phyloP scores from a whole-genome alignment of 139 green algal genomes.

The Coccomyxa sp. region DNA sequence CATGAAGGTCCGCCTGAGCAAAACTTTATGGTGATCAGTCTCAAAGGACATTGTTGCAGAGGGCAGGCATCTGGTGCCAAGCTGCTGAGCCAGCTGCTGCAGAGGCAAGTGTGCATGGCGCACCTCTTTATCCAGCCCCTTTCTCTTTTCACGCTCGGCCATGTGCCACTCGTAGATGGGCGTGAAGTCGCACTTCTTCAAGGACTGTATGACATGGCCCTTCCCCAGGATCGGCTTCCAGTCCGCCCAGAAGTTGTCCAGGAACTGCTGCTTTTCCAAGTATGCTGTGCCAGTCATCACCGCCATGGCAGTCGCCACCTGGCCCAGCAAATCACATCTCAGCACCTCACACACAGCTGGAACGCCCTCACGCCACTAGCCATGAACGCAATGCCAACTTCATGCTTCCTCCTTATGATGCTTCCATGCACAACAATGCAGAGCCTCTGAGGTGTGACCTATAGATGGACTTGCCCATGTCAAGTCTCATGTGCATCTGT shows the following conservation, averaged over 20 bases:
- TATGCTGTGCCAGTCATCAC: constrained; percentile 98
- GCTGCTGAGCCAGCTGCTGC: neutral
- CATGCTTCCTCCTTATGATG: too few relatives aligned
- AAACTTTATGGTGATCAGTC: too few relatives aligned
- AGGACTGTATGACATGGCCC: constrained; percentile 80
- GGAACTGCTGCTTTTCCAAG: constrained; percentile 84
- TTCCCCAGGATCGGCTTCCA: constrained; percentile 86
- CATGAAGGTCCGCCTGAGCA: neutral
- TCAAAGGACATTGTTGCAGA: neutral
- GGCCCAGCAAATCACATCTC: too few relatives aligned
- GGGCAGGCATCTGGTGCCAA: neutral
- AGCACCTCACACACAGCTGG: too few relatives aligned
- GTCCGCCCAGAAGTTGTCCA: constrained; percentile 96
- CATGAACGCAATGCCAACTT: too few relatives aligned
- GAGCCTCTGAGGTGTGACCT: too few relatives aligned
- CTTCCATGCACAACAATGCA: too few relatives aligned
- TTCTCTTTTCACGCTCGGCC: constrained; percentile 89
- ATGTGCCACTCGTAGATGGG: constrained; percentile 90
- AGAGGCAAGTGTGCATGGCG: neutral
- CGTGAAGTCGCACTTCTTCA: constrained; percentile 92
- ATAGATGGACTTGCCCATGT: too few relatives aligned
- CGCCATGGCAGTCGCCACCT: constrained; percentile 95
- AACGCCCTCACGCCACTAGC: too few relatives aligned
- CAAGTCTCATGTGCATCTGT: too few relatives aligned
- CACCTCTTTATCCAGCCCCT: constrained; percentile 86